Base-by-base conservation (phyloP, 768 basidiomycete genomes). In the Pholiota molesta region DNA sequence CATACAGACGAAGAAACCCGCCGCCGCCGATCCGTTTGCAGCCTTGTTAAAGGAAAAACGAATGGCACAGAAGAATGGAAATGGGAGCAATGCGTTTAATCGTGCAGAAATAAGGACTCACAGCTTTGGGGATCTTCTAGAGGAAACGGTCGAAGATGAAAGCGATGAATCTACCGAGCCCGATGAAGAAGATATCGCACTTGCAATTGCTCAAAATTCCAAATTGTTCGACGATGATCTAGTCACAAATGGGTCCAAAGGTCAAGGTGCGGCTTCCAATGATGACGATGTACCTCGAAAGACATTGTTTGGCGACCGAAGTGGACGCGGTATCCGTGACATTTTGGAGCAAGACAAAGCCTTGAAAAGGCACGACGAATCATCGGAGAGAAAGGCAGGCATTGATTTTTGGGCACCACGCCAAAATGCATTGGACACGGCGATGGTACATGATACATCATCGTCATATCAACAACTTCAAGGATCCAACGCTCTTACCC, bases 11-110 rank as follows among this genome's bases (percentile, higher is more conserved):
- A 58, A 55, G 31, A 64, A 62, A 57, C 29, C 61, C 14, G 31
- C 35, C 16, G 9, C 55, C 26, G 23, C 60, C 33, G 83, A 86
- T 63, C 88, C 89, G 10, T 76, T 90, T 21, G 80, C 78, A 53
- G 79, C 75, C 1, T 78, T 89, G 31, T 69, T 88, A 40, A 83
- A 78, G 63, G 86, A 88, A 71, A 88, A 86, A 68, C 71, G 69
- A 29, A 60, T 64, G 3, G 75, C 77, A 8, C 77, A 80, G 33
- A 74, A 76, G 60, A 67, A 66, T 6, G 80, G 81, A 11, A 75
- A 77, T 28, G 80, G 79, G 45, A 71, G 52, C 14, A 73, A 78
- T 8, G 83, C 79, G 8, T 68, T 84, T 57, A 75, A 71, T 62
- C 79, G 70, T 14, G 86, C 85, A 14, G 84, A 86, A 64, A 72